Conservation (phyloP, 2,329 filamentous ascomycete genomes). For the Aspergillus novoparasiticus region DNA sequence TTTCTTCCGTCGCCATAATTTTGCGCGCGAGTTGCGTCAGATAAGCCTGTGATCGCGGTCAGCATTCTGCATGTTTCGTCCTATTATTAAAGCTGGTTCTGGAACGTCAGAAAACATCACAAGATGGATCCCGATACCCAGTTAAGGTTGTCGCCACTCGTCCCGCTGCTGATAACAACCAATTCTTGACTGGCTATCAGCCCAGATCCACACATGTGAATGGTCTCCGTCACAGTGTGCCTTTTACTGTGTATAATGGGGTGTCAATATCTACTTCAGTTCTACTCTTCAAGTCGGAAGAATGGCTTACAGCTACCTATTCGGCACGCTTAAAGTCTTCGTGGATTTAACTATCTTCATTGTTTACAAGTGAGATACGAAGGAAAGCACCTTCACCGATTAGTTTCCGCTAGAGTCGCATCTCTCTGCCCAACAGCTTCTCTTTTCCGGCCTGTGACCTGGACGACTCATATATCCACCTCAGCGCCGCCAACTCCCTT, state of each 20-base stretch:
- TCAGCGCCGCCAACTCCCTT: neutral
- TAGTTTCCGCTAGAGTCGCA: neutral
- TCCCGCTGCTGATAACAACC: conserved; percentile 8
- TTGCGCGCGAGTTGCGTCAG: neutral
- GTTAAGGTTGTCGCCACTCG: conserved; percentile 9
- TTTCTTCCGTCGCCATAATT: neutral
- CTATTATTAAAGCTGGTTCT: neutral
- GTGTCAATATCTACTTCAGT: neutral
- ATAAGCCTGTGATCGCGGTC: neutral
- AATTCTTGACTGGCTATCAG: conserved; percentile 3
- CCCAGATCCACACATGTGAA: conserved; percentile 10
- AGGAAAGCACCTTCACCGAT: neutral
- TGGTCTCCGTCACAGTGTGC: neutral
- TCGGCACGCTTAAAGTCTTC: neutral
- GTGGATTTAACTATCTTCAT: neutral
- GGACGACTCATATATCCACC: neutral
- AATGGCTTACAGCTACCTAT: neutral
- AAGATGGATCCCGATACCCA: neutral
- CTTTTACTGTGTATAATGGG: neutral
- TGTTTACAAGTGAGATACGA: neutral
- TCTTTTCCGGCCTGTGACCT: neutral
- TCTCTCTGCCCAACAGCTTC: neutral
- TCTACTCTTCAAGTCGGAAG: neutral
- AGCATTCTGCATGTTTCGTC: neutral
- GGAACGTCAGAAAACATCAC: neutral